Evolutionary conservation across 768 basidiomycete genomes (phyloP).

Genomic region (Strobilomyces echinocephalus): DNA sequence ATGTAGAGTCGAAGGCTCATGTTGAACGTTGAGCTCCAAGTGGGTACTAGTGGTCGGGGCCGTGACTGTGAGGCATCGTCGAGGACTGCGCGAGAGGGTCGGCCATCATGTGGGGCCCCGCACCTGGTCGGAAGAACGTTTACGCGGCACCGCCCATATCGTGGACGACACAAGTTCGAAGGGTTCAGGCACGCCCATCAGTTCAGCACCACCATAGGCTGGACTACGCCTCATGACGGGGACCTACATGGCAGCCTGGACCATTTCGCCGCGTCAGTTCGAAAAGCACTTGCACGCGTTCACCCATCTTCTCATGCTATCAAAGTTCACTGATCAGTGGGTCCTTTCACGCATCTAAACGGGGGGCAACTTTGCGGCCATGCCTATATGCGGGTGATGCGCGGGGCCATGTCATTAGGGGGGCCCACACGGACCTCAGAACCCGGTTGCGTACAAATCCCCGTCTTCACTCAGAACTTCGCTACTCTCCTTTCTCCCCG

Average conservation of each 20-base stretch:
- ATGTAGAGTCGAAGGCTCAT: no score
- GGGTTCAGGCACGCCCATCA: no score
- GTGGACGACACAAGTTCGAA: no score
- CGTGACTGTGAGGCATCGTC: slow-evolving; percentile 18
- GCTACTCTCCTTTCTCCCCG: not conserved
- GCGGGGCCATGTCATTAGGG: not conserved
- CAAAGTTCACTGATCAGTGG: slow-evolving; percentile 17
- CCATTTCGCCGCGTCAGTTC: not conserved
- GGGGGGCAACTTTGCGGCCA: slow-evolving; percentile 20
- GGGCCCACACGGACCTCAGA: slow-evolving; percentile 16
- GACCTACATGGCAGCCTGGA: not conserved
- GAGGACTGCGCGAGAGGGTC: not conserved
- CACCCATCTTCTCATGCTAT: slow-evolving; percentile 6
- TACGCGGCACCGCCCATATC: no score
- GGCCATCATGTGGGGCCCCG: no score
- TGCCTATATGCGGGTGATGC: slow-evolving; percentile 16
- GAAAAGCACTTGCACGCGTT: no score
- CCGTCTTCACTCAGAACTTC: not conserved
- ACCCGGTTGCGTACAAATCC: no score
- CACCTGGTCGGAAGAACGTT: no score
- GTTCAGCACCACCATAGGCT: no score
- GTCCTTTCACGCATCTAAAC: not conserved
- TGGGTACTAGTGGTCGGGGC: slow-evolving; percentile 41
- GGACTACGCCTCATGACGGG: no score
- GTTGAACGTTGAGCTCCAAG: no score